phyloP scores from a whole-genome alignment of 2,329 filamentous ascomycete species.

The Cladosporium sp. region DNA sequence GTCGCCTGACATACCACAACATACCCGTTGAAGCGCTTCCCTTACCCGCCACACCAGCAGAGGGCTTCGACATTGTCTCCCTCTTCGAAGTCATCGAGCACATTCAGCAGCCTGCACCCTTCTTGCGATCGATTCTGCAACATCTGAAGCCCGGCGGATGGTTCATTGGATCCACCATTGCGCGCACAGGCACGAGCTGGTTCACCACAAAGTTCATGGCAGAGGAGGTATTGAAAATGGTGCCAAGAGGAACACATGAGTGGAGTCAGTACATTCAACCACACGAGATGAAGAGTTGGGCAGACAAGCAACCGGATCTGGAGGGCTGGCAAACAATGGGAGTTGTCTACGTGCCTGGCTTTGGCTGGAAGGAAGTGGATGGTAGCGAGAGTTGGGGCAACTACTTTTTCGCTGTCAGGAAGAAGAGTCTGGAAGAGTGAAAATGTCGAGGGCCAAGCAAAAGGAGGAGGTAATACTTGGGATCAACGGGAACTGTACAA shows the following conservation, averaged over 20 bases:
- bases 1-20: constrained; percentile 64
- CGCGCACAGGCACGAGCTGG: constrained; percentile 83
- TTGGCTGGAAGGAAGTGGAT: constrained; percentile 80
- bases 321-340: constrained; percentile 68
- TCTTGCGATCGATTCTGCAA: constrained; percentile 64
- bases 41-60: constrained; percentile 20
- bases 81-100: constrained; percentile 96
- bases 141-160: constrained; percentile 88
- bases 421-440: constrained; percentile 24
- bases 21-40: constrained; percentile 68
- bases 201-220: constrained; percentile 88
- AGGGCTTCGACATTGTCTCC: constrained; percentile 71
- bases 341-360: constrained; percentile 80
- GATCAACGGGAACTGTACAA: no score
- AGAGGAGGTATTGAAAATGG: constrained; percentile 80
- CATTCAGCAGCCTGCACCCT: constrained; percentile 68
- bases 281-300: constrained; percentile 59
- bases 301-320: constrained; percentile 37
- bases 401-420: constrained; percentile 88
- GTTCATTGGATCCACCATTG: constrained; percentile 89
- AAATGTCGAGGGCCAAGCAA: no score
- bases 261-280: constrained; percentile 96
- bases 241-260: constrained; percentile 89
- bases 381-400: constrained; percentile 86
- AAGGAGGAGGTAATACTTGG: no score